Conservation (phyloP, 768 basidiomycete genomes). For the Coprinopsis strossmayeri region DNA sequence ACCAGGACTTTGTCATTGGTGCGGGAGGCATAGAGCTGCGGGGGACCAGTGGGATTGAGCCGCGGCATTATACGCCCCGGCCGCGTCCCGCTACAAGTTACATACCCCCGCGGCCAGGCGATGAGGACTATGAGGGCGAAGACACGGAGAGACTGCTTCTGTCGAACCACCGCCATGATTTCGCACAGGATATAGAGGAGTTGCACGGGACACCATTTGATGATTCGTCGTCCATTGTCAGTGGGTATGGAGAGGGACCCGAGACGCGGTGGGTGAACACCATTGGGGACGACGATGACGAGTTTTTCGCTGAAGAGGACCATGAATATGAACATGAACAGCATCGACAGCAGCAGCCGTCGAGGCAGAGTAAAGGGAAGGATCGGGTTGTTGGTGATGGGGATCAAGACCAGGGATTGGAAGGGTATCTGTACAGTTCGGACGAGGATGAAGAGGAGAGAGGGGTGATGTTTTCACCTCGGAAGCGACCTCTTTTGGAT, state of each 20-base stretch:
- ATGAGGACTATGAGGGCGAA: neutral
- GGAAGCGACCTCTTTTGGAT: slow-evolving; percentile 14
- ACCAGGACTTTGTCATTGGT: slow-evolving; percentile 14
- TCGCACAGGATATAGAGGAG: neutral
- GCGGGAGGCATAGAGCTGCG: slow-evolving; percentile 13
- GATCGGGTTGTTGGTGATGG: slow-evolving; percentile 3
- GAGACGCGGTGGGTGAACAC: slow-evolving; percentile 5
- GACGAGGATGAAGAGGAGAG: slow-evolving; percentile 25
- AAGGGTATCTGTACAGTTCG: slow-evolving; percentile 19
- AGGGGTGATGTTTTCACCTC: slow-evolving; percentile 26
- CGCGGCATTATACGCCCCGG: neutral
- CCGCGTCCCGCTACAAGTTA: neutral
- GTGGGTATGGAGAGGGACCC: slow-evolving; percentile 8
- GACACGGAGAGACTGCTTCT: neutral
- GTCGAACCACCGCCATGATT: neutral
- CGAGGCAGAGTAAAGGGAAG: neutral
- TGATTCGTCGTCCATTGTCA: slow-evolving; percentile 8
- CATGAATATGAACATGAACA: slow-evolving; percentile 4
- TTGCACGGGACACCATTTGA: slow-evolving; percentile 3
- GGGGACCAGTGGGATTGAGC: neutral
- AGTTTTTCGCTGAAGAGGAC: slow-evolving; percentile 13
- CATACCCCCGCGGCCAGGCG: neutral
- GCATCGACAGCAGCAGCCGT: neutral
- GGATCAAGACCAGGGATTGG: slow-evolving; percentile 6
- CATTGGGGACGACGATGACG: slow-evolving; percentile 1